Percentiles rank a stretch among this genome's conserved stretches.
Evolutionary conservation across 2,329 filamentous ascomycete species (phyloP).

Genomic region (Cadophora sp.): DNA sequence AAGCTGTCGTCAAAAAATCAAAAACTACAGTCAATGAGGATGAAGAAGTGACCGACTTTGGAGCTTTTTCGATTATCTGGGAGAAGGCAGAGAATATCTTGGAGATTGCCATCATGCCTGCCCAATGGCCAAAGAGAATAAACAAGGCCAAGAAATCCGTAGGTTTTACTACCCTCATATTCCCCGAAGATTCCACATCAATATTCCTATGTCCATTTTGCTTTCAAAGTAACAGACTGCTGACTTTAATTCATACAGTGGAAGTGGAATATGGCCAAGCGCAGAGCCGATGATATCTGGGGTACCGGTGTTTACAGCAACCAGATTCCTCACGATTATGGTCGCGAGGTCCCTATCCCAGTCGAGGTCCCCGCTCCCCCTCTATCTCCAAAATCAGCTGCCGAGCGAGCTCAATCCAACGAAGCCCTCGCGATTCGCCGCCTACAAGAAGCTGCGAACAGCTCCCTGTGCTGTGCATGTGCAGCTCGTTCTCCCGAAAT

Average conservation of each 20-base stretch:
- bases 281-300: neutral
- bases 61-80: neutral
- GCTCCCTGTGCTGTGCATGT: neutral
- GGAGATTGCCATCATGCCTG: neutral
- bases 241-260: neutral
- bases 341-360: neutral
- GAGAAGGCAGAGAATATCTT: neutral
- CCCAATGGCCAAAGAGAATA: neutral
- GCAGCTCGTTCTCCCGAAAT: neutral
- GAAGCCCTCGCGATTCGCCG: neutral
- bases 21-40: neutral
- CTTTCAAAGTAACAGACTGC: neutral
- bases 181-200: no score
- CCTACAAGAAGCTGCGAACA: neutral
- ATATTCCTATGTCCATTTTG: no score
- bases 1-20: neutral
- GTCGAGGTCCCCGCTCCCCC: neutral
- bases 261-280: neutral
- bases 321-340: neutral
- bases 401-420: neutral
- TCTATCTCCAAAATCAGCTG: neutral
- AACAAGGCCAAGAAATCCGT: neutral
- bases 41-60: no score
- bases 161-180: neutral
- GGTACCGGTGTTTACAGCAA: neutral